A percentile compares a stretch with the other conserved stretches of the same genome.
Conservation (phyloP, 768 basidiomycete genomes). For the Hypholoma sublateritium region DNA sequence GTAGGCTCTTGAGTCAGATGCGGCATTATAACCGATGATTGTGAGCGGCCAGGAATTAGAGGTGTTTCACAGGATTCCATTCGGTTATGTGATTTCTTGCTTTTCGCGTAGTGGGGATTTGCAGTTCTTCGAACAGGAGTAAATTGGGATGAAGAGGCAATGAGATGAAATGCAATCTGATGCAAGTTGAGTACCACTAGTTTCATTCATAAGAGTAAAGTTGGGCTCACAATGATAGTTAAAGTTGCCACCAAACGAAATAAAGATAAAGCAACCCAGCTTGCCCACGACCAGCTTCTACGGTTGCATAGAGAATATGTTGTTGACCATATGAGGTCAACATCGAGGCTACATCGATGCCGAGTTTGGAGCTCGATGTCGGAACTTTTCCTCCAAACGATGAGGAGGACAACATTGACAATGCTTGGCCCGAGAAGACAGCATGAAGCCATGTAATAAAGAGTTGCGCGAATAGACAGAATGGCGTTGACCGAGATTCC, state of each 20-base stretch:
- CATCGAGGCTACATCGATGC: constrained; percentile 56
- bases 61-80: constrained; percentile 17
- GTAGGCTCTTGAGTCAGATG: constrained; percentile 9
- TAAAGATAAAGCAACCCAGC: constrained; percentile 56
- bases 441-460: constrained; percentile 46
- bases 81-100: constrained; percentile 21
- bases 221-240: constrained; percentile 48
- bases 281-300: constrained; percentile 40
- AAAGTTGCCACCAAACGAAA: constrained; percentile 54
- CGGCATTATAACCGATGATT: constrained; percentile 10
- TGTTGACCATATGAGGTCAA: constrained; percentile 69
- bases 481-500: constrained; percentile 35
- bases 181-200: background rate
- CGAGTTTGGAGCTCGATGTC: constrained; percentile 35
- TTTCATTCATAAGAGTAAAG: background rate
- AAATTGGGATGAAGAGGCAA: constrained; percentile 19
- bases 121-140: constrained; percentile 13
- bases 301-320: constrained; percentile 26
- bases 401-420: constrained; percentile 57
- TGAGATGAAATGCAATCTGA: constrained; percentile 20
- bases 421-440: constrained; percentile 53
- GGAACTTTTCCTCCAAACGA: constrained; percentile 47
- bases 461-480: constrained; percentile 28
- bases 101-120: constrained; percentile 14
- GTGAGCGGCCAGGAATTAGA: constrained; percentile 12